Percentiles rank a stretch among this genome's conserved stretches.
These are phyloP conservation scores for Colletotrichum sp. DNA, from an alignment of 2,329 filamentous ascomycete genomes.

Conservation along the genomic window DNA sequence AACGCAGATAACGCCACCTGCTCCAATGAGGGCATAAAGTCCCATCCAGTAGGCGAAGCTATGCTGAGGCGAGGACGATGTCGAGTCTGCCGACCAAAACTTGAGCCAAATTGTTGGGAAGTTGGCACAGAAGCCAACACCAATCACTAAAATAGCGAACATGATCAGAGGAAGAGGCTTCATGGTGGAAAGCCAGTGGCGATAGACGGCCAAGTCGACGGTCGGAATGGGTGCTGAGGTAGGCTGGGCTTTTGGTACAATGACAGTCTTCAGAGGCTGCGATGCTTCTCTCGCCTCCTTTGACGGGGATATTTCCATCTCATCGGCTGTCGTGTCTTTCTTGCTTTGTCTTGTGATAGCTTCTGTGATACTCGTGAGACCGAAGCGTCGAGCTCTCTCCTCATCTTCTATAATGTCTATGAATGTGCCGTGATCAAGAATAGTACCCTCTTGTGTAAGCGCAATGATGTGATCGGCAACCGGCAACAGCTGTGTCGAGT, in stretches of 20 bases:
- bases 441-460: neutral
- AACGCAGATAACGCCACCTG: neutral
- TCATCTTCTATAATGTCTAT: neutral
- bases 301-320: neutral
- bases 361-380: neutral
- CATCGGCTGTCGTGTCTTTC: neutral
- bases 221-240: neutral
- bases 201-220: neutral
- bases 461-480: neutral
- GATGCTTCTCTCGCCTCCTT: neutral
- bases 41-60: conserved; percentile 33
- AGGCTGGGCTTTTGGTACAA: neutral
- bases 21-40: conserved; percentile 30
- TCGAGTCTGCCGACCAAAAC: conserved; percentile 41
- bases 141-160: neutral
- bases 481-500: neutral
- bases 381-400: neutral
- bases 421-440: neutral
- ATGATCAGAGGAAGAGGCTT: too few relatives aligned
- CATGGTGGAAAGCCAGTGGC: neutral
- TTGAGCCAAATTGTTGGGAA: conserved; percentile 44
- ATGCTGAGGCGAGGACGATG: conserved; percentile 2
- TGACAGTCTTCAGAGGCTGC: neutral
- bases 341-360: neutral
- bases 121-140: conserved; percentile 29